Base-by-base conservation (phyloP, 2,329 filamentous ascomycete genomes). In the Stemphylium vesicarium region DNA sequence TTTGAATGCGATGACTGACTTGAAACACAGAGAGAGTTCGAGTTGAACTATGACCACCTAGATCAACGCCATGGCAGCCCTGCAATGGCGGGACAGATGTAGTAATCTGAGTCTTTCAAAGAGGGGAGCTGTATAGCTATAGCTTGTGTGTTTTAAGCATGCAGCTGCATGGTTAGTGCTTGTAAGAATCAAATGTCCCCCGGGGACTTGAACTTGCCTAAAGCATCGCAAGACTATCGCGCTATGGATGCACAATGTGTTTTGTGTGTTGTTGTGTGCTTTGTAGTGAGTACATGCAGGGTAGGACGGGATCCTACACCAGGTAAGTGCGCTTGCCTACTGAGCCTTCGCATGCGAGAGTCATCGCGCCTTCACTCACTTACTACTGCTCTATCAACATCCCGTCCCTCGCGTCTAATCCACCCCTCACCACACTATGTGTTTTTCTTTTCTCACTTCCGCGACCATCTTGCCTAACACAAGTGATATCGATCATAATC, bases 11-110 rank as follows among this genome's bases (percentile, higher is more conserved):
- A 40, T 40, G 37, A 47, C 64, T 74, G 63, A 71, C 56, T 15
- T 37, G 8, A 7, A 13, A 57, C n/a, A 42, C 62, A 80, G 78
- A 77, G 80, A 58, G 80, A 83, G 58, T 80, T 82, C 59, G 77
- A 81, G 24, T 76, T 84, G 50, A 78, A 82, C 64, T 83, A 82
- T 62, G 80, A 80, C 50, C 74, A 82, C 53, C 69, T 84, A 29
- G 80, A 83, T 69, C 74, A 78, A 53, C 72, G 78, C 16, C 76
- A 78, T 53, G 73, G 73, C 31, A 66, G 62, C 24, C 71, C 70
- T 45, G 70, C 65, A 9, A 70, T 73, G 67, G 57, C 62, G 38
- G 66, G 64, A 22, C 60, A 67, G 41, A 66, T 73, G 55, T 68
- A 60, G 50, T 18, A 29, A 16, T 32, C 9, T 26, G 42, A 7